Base-by-base conservation (phyloP, 495 filamentous ascomycete species). In the Penicillium waksmanii region DNA sequence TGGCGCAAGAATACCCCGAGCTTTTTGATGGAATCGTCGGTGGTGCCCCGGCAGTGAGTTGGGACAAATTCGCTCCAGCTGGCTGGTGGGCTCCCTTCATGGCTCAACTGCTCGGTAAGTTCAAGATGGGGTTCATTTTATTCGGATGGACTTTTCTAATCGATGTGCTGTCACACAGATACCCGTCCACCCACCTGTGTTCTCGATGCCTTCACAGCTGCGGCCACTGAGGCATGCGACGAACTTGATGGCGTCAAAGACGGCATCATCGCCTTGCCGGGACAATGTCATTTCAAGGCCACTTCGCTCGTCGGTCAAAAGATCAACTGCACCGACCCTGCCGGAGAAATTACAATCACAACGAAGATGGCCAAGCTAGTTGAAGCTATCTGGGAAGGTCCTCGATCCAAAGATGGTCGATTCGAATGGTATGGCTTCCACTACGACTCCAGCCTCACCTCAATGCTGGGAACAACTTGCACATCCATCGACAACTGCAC, bases 21-120 rank as follows among this genome's bases (percentile, higher is more conserved):
- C 63, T 74, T 5, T 83, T 86, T 57, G 85, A 91, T 70, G 88
- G 88, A 21, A 84, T 86, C 19, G 65, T 89, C 15, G 78, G 79
- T 19, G 83, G 80, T 4, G 78, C 84, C 21, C 80, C 72, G 5
- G 72, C 69, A 18, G 58, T 77, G 58, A 73, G 70, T 49, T 78
- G 74, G 59, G 74, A 73, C 13, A 76, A 76, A 19, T 67, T 82
- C 12, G 53, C 63, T 34, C 27, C 57, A 0, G 58, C 62, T 3
- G 60, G 35, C 2, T 53, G 51, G 15, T 72, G 69, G 66, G 56
- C 60, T 18, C 52, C 58, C 11, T 21, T 61, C 8, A 38, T 66
- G 10, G 66, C 69, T 57, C 58, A 43, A 63, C 59, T 51, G 70
- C 73, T 17, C 73, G 76, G 77, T 63, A 74, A 35, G 42, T 44